phyloP scores from a whole-genome alignment of 768 basidiomycete species.

The Panaeolus cyanescens region DNA sequence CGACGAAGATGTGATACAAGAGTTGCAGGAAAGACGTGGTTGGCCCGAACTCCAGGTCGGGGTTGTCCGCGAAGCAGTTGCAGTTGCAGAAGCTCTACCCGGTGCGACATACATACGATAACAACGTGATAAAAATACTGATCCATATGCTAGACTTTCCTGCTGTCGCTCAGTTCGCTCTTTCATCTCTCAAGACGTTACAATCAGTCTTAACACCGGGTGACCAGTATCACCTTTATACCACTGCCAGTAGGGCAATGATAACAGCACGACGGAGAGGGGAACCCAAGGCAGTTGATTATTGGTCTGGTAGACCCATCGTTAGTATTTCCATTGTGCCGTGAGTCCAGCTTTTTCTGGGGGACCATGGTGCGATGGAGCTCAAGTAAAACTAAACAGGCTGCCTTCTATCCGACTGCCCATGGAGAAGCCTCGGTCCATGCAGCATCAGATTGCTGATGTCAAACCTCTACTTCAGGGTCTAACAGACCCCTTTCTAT shows the following conservation, averaged over 20 bases:
- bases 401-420: constrained; percentile 71
- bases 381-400: constrained; percentile 39
- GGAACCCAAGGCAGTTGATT: constrained; percentile 67
- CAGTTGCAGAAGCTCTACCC: constrained; percentile 88
- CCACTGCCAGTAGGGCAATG: constrained; percentile 72
- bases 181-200: constrained; percentile 81
- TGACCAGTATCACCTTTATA: constrained; percentile 82
- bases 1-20: constrained; percentile 44
- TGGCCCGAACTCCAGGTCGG: constrained; percentile 97
- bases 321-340: constrained; percentile 76
- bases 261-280: constrained; percentile 78
- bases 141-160: constrained; percentile 62
- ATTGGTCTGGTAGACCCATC: constrained; percentile 85
- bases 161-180: constrained; percentile 83
- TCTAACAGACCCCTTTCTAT: constrained; percentile 81
- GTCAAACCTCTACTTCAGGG: constrained; percentile 55
- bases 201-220: constrained; percentile 65
- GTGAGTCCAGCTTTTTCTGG: constrained; percentile 43
- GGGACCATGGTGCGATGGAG: neutral
- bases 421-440: constrained; percentile 67
- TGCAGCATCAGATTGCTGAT: constrained; percentile 42
- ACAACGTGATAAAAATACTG: neutral
- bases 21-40: constrained; percentile 63
- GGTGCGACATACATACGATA: constrained; percentile 46
- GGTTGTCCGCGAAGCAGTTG: constrained; percentile 89